Base-by-base conservation (phyloP, 768 basidiomycete species). In the Kwoniella bestiolae region DNA sequence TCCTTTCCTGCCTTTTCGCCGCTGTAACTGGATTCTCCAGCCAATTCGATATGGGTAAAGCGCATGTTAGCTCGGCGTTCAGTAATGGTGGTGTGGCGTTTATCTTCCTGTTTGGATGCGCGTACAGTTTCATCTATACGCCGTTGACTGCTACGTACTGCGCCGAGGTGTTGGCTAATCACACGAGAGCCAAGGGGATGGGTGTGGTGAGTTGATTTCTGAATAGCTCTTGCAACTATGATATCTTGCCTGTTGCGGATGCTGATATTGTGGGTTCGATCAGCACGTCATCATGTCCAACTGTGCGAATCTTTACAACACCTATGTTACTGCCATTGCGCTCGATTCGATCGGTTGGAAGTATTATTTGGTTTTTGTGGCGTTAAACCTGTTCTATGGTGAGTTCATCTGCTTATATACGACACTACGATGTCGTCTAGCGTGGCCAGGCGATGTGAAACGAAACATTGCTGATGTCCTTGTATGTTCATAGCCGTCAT, bases 141-240 rank as follows among this genome's bases (percentile, higher is more conserved):
- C 86, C 86, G 5, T 82, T 88, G 28, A 87, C 87, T 76, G 86
- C 84, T 0, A 73, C 86, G 1, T 87, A 86, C 67, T 85, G 86
- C 5, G 84, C 84, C 11, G 87, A 88, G 67, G 85, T 84, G 69
- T 78, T 87, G 26, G 82, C 84, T 52, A 86, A 85, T 60, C 86
- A 85, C 49, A 84, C 86, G 29, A 84, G 87, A 49, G 86, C 87
- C 3, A 88, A 88, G 74, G 87, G 87, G 58, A 86, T 88, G 84
- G 86, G 86, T 7, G 71, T 86, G 81, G 86, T 81, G 66, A 84
- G 71, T 28, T 52, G 53, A n/a, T 21, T 51, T 51, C 5, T 16
- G 21, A 7, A n/a, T n/a, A n/a, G n/a, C n/a, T n/a, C n/a, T n/a
- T n/a, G n/a, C n/a, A n/a, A n/a, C n/a, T n/a, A n/a, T n/a, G n/a